Evolutionary conservation across 257 asterid species (phyloP).

Genomic region (Forsythia suspensa): DNA sequence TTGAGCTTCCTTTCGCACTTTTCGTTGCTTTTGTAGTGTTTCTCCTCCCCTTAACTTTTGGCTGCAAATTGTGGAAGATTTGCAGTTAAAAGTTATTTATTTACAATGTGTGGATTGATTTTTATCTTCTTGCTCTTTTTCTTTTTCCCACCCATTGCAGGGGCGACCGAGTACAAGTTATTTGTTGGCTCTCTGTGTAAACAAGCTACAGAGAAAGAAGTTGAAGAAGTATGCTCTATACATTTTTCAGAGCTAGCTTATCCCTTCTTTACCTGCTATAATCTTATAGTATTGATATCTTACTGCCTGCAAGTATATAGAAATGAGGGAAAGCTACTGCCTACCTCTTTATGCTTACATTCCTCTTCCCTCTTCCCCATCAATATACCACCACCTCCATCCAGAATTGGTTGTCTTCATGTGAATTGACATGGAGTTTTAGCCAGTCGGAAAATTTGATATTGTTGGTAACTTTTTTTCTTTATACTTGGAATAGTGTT

Average conservation of each 20-base stretch:
- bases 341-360: conserved; percentile 3
- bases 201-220: conserved; percentile 88
- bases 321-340: neutral
- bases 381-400: neutral
- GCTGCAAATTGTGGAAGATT: conserved; percentile 1
- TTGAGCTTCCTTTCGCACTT: neutral
- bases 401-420: neutral
- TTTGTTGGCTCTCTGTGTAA: conserved; percentile 88
- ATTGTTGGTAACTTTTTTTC: neutral
- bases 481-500: neutral
- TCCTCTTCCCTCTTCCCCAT: neutral
- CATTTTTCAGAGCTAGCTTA: conserved; percentile 12
- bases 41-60: neutral
- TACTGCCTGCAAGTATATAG: neutral
- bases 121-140: conserved; percentile 19
- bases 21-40: conserved; percentile 10
- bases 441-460: neutral
- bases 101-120: neutral
- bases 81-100: neutral
- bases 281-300: conserved; percentile 4
- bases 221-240: conserved; percentile 73
- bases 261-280: conserved; percentile 18
- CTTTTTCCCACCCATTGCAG: conserved; percentile 34
- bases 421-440: neutral
- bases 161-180: conserved; percentile 88